Base-by-base conservation (phyloP, 1,284 basidiomycete species). In the Apiotrichum porosum region DNA sequence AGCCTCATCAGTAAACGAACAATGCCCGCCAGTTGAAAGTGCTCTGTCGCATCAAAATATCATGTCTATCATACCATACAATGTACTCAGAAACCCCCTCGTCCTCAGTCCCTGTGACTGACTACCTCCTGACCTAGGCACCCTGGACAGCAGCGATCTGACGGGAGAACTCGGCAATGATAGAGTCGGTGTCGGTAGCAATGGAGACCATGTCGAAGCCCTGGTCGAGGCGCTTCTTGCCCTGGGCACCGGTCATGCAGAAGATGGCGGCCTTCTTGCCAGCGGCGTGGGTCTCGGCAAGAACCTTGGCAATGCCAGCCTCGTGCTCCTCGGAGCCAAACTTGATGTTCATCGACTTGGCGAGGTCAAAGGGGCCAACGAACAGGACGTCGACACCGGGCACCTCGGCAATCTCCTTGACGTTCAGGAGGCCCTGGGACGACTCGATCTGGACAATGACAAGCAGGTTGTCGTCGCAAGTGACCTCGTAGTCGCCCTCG, bases 381-480 rank as follows among this genome's bases (percentile, higher is more conserved):
- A 52, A 52, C 18, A 52, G 37, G 5, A 48, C 35, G 30, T 52
- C 66, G 15, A 68, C 57, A 3, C 67, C 67, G 9, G 56, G 49
- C 0, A 67, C 65, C 18, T 57, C 50, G 1, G 67, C 67, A 42
- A 71, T 71, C 48, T 63, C 67, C 30, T 63, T 59, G 37, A 62
- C 64, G 47, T 71, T 71, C 26, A 54, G 56, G 26, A 68, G 39
- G 0, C 67, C 68, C 26, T 65, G 53, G 17, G 55, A 51, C 4
- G 58, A 62, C 51, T 69, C 68, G 38, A 71, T 71, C 51, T 71
- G 68, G 2, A 71, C 61, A 21, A 57, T 57, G 23, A 66, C 51
- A 17, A 71, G 58, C 17, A 63, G 60, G 38, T 63, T 57, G 36
- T 60, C 53, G 54, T 68, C 63, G 23, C 64, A 62, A 3, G 51